Evolutionary conservation across 495 filamentous ascomycete species (phyloP).

Genomic region (Xylaria sp.): DNA sequence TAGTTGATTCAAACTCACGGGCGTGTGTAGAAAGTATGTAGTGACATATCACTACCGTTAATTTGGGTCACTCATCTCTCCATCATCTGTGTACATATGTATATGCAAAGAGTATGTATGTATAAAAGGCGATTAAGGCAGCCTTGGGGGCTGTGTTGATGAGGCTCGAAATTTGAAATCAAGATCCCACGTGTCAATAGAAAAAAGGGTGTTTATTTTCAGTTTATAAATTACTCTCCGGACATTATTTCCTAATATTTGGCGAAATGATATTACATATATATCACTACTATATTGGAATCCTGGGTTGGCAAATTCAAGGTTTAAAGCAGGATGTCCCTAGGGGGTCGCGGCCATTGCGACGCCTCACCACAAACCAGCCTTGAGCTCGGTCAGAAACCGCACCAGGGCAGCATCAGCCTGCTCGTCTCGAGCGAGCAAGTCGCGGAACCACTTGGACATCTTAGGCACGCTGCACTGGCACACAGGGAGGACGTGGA

Average conservation of each 20-base stretch:
- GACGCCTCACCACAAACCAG: constrained; percentile 14
- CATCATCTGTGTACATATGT: not conserved
- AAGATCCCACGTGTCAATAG: not conserved
- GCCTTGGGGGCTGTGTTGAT: no score
- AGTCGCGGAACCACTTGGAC: constrained; percentile 34
- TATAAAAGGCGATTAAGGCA: no score
- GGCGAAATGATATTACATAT: not conserved
- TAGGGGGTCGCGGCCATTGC: not conserved
- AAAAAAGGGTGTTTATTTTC: not conserved
- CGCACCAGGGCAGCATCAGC: constrained; percentile 31
- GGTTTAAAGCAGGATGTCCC: not conserved
- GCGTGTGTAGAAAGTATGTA: no score
- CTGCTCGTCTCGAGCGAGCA: constrained; percentile 27
- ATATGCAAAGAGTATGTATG: no score
- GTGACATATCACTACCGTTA: no score
- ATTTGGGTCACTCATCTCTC: no score
- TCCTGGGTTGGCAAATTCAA: not conserved
- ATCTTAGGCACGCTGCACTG: constrained; percentile 29
- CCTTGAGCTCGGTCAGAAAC: constrained; percentile 20
- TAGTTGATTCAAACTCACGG: no score
- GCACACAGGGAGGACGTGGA: constrained; percentile 30
- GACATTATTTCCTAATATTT: no score
- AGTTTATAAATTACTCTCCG: no score
- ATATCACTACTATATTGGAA: not conserved
- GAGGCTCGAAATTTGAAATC: not conserved